Evolutionary conservation across 805 yeast genomes (phyloP).

Genomic region (Wickerhamomyces subpelliculosus): DNA sequence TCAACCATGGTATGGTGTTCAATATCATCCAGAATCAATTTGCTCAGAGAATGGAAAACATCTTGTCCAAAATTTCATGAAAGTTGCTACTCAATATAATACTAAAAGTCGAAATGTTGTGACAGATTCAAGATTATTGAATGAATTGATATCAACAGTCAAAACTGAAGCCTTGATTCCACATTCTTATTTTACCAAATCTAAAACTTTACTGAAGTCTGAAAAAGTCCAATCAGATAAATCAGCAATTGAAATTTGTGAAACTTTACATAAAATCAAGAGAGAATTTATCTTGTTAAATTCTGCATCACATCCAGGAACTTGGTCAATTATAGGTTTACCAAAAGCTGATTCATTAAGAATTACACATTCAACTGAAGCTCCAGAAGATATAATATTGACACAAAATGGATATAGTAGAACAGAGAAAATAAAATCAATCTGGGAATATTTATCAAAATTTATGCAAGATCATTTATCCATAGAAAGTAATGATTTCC

Average conservation of each 20-base stretch:
- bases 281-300: constrained; percentile 57
- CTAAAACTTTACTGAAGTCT: not conserved
- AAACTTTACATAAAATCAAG: constrained; percentile 24
- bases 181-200: not conserved
- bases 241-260: constrained; percentile 45
- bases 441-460: constrained; percentile 49
- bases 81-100: constrained; percentile 20
- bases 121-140: constrained; percentile 7
- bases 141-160: constrained; percentile 4
- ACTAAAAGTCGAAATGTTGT: constrained; percentile 14
- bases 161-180: constrained; percentile 14
- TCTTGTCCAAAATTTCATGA: constrained; percentile 52
- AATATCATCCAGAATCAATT: constrained; percentile 94
- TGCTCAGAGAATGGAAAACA: constrained; percentile 65
- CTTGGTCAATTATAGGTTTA: constrained; percentile 81
- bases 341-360: constrained; percentile 40
- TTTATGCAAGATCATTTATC: constrained; percentile 34
- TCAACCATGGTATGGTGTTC: constrained; percentile 85
- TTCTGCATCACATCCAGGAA: constrained; percentile 79
- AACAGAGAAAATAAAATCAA: constrained; percentile 14
- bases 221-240: not conserved
- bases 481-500: constrained; percentile 33
- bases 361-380: constrained; percentile 56
- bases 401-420: not conserved
- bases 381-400: constrained; percentile 4